These are phyloP conservation scores for Cenchrus purpureus DNA, from an alignment of 176 grass and related monocot genomes.

Conservation along the genomic window DNA sequence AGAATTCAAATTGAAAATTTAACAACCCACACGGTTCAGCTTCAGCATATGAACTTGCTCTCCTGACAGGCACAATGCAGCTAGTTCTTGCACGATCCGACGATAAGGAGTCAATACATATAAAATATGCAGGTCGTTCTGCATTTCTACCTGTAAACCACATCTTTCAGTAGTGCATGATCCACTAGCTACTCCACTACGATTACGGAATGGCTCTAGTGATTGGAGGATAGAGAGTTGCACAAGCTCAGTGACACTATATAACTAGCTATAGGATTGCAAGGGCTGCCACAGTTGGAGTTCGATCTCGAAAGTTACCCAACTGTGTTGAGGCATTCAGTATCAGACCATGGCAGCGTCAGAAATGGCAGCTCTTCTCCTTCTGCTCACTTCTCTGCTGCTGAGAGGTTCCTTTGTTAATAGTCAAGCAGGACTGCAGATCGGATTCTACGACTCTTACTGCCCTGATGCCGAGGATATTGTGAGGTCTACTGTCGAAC, in stretches of 20 bases:
- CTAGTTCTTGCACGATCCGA: background rate
- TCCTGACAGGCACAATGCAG: background rate
- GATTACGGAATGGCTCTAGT: background rate
- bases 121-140: conserved; percentile 36
- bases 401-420: conserved; percentile 22
- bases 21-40: background rate
- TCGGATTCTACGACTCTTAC: conserved; percentile 61
- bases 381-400: conserved; percentile 7
- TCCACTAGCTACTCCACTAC: conserved; percentile 53
- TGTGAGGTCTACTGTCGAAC: conserved; percentile 64
- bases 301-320: background rate
- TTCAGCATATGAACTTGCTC: background rate
- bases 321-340: too few species aligned
- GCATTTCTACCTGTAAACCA: conserved; percentile 50
- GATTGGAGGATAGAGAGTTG: conserved; percentile 17
- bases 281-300: background rate
- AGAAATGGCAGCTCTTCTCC: conserved; percentile 17
- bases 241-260: conserved; percentile 27
- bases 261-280: background rate
- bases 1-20: background rate
- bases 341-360: background rate
- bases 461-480: conserved; percentile 71
- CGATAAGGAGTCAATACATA: background rate
- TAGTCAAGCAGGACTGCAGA: conserved; percentile 55
- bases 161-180: conserved; percentile 49